Evolutionary conservation across 2,329 filamentous ascomycete genomes (phyloP).

Genomic region (Diaporthe ampelina): DNA sequence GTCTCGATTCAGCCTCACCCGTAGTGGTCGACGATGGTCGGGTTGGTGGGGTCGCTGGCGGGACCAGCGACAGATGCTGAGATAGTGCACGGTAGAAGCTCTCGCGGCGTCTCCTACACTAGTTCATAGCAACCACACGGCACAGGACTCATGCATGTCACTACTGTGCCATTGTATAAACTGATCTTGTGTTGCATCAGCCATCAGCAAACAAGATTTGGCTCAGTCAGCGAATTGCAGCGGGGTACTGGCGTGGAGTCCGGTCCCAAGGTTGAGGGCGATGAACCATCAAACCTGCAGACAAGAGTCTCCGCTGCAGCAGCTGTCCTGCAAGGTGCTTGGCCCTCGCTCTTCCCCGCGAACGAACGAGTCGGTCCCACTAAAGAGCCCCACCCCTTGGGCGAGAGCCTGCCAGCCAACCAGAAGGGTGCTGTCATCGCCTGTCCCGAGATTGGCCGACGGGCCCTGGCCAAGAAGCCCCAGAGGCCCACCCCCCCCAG

Average conservation of each 20-base stretch:
- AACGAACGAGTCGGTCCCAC: too few species aligned
- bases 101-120: too few species aligned
- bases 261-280: conserved; percentile 1
- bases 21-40: neutral
- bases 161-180: neutral
- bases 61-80: too few species aligned
- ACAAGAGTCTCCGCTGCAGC: conserved; percentile 9
- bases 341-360: neutral
- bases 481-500: neutral
- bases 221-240: conserved; percentile 7
- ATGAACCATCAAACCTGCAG: neutral
- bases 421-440: conserved; percentile 21
- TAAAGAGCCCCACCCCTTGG: neutral
- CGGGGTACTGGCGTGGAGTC: too few species aligned
- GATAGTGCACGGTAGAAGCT: too few species aligned
- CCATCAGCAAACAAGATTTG: conserved; percentile 12
- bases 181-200: conserved; percentile 11
- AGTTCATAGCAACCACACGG: too few species aligned
- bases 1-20: conserved; percentile 12
- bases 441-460: conserved; percentile 31
- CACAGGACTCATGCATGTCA: too few species aligned
- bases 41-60: too few species aligned
- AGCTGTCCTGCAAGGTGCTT: conserved; percentile 8
- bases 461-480: neutral
- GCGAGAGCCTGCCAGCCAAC: conserved; percentile 8